phyloP scores from a whole-genome alignment of 2,329 filamentous ascomycete species.

The Eutypella sp. region DNA sequence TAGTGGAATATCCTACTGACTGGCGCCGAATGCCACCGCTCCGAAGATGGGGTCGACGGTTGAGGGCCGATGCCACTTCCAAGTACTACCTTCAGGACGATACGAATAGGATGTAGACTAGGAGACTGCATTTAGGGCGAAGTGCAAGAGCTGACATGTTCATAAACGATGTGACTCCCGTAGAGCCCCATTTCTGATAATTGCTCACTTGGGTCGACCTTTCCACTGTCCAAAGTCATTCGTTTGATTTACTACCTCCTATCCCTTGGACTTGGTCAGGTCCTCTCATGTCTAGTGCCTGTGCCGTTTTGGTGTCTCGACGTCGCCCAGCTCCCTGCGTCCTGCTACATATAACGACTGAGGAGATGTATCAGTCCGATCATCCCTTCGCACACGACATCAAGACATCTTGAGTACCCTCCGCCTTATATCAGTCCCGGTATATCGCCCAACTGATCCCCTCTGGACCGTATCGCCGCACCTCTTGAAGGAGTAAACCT shows the following conservation, averaged over 20 bases:
- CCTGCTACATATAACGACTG: neutral
- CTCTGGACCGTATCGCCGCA: neutral
- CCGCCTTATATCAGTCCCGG: neutral
- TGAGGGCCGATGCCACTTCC: neutral
- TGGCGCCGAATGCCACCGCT: neutral
- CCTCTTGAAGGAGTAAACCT: neutral
- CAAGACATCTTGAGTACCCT: no score
- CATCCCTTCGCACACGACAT: neutral
- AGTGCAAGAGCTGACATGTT: neutral
- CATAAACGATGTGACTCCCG: neutral
- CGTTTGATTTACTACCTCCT: neutral
- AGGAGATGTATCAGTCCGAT: neutral
- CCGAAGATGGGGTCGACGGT: neutral
- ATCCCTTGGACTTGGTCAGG: neutral
- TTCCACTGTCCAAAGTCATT: neutral
- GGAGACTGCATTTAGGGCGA: neutral
- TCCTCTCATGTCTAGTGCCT: no score
- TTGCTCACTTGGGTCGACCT: neutral
- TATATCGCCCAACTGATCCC: neutral
- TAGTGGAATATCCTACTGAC: neutral
- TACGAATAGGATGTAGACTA: neutral
- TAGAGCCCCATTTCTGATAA: neutral
- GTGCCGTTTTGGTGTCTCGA: neutral
- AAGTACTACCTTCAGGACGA: neutral
- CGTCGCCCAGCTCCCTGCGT: neutral